Evolutionary conservation across 108 stramenopile species (phyloP), one percentile per base, ranked within the genome.

Genomic region (Schizochytrium sp.): DNA sequence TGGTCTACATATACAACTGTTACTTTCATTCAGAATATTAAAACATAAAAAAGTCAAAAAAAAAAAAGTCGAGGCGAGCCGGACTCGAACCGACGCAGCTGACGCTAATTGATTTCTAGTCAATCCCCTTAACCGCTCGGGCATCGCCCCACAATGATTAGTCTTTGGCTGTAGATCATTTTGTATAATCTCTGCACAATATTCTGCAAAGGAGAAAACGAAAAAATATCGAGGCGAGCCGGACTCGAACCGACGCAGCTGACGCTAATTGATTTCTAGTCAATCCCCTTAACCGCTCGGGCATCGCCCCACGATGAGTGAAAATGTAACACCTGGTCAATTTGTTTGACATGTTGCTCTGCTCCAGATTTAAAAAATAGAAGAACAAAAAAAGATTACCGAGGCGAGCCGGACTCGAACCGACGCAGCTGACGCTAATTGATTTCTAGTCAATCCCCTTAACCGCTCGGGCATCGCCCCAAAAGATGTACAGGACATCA

Each of bases 371-470:
- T n/a, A 1, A n/a, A 17, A 60, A 60, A 60, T 19, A 60, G n/a
- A 19, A 42, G 46, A 72, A 72, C 38, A 3, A n/a, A 40, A 72
- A 72, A 72, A 41, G 28, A 72, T 41, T 15, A 3, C 15, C 2
- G n/a, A 40, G 72, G n/a, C 28, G 40, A 28, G 38, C 72, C 72
- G 40, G 40, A 41, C 55, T 88, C 87, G 87, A 88, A 88, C 87
- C 87, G 28, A 61, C 28, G 87, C 57, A 41, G 87, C 28, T 58
- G 38, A 55, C 57, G 53, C 57, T 44, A 88, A 88, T 88, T 61
- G 87, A 88, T 58, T 58, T 88, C 57, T 38, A 88, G 87, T 88
- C 87, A 61, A 88, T 88, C 87, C 41, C 87, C 87, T 88, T 88
- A 88, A 88, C 87, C 87, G 46, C 87, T 88, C 87, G 87, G 87